Conservation (phyloP, 805 yeast genomes). For the Wickerhamomyces strasburgensis region DNA sequence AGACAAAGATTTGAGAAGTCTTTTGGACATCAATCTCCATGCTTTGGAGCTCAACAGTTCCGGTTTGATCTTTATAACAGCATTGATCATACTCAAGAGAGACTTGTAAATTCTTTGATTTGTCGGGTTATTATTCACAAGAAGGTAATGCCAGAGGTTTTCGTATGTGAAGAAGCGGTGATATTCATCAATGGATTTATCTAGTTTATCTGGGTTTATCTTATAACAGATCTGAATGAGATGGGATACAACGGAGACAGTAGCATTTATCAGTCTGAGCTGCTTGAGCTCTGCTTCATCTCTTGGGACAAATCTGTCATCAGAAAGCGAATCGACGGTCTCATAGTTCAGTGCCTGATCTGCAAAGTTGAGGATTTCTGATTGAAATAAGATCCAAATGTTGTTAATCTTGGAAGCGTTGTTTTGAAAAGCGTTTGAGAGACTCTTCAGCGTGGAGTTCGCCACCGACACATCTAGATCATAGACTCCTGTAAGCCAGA, state of each 20-base stretch:
- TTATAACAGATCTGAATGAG: conserved; percentile 24
- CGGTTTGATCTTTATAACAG: conserved; percentile 25
- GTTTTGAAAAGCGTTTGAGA: conserved; percentile 52
- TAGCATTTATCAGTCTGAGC: conserved; percentile 47
- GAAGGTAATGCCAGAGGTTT: conserved; percentile 39
- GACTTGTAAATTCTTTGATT: conserved; percentile 40
- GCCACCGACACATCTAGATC: conserved; percentile 67
- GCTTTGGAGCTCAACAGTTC: conserved; percentile 20
- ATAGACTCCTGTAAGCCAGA: conserved; percentile 65
- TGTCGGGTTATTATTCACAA: conserved; percentile 28
- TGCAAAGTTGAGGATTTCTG: conserved; percentile 51
- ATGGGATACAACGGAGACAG: conserved; percentile 43
- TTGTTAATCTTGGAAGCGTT: conserved; percentile 48
- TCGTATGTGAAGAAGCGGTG: conserved; percentile 36
- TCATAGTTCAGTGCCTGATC: conserved; percentile 52
- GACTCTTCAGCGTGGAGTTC: conserved; percentile 39
- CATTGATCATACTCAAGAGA: conserved; percentile 33
- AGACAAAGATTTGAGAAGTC: conserved; percentile 29
- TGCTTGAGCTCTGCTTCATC: conserved; percentile 67
- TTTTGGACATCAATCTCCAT: conserved; percentile 30
- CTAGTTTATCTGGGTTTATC: conserved; percentile 15
- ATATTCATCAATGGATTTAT: conserved; percentile 17
- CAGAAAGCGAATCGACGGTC: conserved; percentile 60
- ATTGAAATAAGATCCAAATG: conserved; percentile 56
- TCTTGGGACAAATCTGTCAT: conserved; percentile 60